Conservation (phyloP, 495 filamentous ascomycete genomes). For the Pyrenopolyporus hunteri region DNA sequence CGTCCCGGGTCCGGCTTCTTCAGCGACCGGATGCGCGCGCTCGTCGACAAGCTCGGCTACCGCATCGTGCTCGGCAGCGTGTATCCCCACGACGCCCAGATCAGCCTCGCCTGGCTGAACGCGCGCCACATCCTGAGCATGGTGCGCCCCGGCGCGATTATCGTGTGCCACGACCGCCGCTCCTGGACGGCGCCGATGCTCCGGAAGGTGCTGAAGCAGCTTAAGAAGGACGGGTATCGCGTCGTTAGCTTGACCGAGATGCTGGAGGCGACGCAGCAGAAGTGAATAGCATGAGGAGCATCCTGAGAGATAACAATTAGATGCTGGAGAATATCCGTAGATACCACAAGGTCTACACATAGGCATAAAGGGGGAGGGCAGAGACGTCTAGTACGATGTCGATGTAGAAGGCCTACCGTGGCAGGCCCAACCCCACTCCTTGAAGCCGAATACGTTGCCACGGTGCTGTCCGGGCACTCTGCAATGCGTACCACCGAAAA, state of each 20-base stretch:
- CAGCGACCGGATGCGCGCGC: constrained; percentile 65
- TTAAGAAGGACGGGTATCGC: constrained; percentile 69
- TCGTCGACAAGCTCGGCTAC: constrained; percentile 64
- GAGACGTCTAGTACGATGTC: too few species aligned
- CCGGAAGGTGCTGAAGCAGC: constrained; percentile 68
- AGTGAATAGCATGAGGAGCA: too few species aligned
- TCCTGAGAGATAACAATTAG: too few species aligned
- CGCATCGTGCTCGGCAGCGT: constrained; percentile 76
- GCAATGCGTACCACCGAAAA: too few species aligned
- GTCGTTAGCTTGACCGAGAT: constrained; percentile 72
- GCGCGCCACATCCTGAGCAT: constrained; percentile 80
- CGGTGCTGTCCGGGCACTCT: too few species aligned
- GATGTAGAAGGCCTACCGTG: too few species aligned
- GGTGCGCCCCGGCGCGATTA: constrained; percentile 74
- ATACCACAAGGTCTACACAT: too few species aligned
- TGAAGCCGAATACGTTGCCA: too few species aligned
- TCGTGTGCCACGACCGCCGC: constrained; percentile 83
- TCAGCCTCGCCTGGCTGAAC: constrained; percentile 70
- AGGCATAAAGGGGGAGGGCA: too few species aligned
- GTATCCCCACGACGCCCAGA: constrained; percentile 86
- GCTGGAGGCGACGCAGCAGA: constrained; percentile 47
- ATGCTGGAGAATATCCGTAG: too few species aligned
- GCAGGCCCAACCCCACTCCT: too few species aligned
- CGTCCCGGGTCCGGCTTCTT: constrained; percentile 85
- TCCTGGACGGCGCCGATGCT: constrained; percentile 81